phyloP scores from a whole-genome alignment of 169 alveolate genomes.

The Pseudocohnilembus persalinus region DNA sequence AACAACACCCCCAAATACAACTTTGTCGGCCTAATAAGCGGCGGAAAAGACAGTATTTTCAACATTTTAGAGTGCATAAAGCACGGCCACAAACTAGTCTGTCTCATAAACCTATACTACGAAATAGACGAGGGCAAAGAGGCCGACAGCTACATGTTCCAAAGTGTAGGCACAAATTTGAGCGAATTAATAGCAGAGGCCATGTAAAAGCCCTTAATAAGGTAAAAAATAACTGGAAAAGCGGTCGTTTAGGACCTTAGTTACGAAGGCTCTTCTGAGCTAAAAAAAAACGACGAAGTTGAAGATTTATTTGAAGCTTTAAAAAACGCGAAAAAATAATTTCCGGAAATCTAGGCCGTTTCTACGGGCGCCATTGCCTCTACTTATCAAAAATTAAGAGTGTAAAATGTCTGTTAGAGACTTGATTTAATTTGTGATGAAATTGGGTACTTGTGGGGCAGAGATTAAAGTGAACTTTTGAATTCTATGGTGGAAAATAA shows the following conservation, averaged over 20 bases:
- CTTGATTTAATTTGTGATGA: conserved; percentile 58
- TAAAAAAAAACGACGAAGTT: conserved; percentile 89
- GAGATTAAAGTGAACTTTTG: conserved; percentile 86
- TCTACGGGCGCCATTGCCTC: conserved; percentile 97
- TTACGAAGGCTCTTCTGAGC: conserved; percentile 73
- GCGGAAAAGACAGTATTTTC: conserved; percentile 77
- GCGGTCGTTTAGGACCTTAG: conserved; percentile 78
- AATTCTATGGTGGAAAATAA: conserved; percentile 90
- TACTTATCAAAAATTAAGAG: conserved; percentile 95
- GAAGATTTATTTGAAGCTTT: conserved; percentile 91
- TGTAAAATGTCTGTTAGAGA: conserved; percentile 92
- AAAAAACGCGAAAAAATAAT: conserved; percentile 69
- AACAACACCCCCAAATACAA: too few species aligned
- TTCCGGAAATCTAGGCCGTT: conserved; percentile 90
- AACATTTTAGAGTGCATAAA: conserved; percentile 59
- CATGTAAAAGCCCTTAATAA: conserved; percentile 89
- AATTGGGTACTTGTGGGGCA: conserved; percentile 82
- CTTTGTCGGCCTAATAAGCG: conserved; percentile 71
- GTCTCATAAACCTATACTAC: conserved; percentile 59
- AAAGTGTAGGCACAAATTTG: conserved; percentile 94
- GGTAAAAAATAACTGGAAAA: conserved; percentile 78
- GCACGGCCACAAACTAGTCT: conserved; percentile 50
- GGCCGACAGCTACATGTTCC: conserved; percentile 95
- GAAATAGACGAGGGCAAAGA: conserved; percentile 70
- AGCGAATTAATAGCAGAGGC: conserved; percentile 94